phyloP scores from a whole-genome alignment of 2,329 filamentous ascomycete species.

The Nothophoma quercina region DNA sequence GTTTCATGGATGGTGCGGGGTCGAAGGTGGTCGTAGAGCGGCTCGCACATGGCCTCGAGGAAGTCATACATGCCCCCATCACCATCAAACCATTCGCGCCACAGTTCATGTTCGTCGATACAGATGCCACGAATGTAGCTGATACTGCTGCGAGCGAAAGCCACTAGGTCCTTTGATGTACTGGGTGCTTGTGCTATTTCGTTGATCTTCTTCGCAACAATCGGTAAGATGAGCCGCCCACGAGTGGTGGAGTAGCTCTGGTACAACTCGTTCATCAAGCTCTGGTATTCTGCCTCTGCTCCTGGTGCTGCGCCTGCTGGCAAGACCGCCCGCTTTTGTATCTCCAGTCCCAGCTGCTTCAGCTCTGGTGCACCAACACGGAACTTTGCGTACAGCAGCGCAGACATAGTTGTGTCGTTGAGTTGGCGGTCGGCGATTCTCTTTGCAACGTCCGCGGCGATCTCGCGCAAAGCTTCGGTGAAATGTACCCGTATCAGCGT shows the following conservation, averaged over 20 bases:
- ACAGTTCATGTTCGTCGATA: conserved; percentile 72
- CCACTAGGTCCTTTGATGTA: conserved; percentile 68
- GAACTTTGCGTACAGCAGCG: conserved; percentile 75
- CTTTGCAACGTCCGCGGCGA: conserved; percentile 67
- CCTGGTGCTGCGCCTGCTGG: conserved; percentile 66
- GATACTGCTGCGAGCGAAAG: conserved; percentile 70
- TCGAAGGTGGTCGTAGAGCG: conserved; percentile 70
- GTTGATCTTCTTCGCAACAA: conserved; percentile 68
- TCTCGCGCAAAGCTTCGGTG: conserved; percentile 68
- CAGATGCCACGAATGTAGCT: conserved; percentile 71
- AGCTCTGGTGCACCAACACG: conserved; percentile 70
- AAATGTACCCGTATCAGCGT: conserved; percentile 73
- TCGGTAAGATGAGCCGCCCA: conserved; percentile 65
- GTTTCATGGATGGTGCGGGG: conserved; percentile 72
- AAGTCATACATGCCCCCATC: conserved; percentile 71
- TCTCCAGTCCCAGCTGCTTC: conserved; percentile 71
- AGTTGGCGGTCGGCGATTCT: conserved; percentile 71
- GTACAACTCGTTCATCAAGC: conserved; percentile 70
- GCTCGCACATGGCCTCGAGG: conserved; percentile 71
- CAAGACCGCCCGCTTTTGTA: conserved; percentile 70
- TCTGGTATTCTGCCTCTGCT: conserved; percentile 70
- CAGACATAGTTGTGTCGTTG: conserved; percentile 76
- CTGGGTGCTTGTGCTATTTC: conserved; percentile 66
- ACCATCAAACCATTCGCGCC: conserved; percentile 71
- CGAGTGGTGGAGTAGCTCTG: conserved; percentile 68